A percentile compares a stretch with the other conserved stretches of the same genome.
Evolutionary conservation across 495 filamentous ascomycete species (phyloP).

Genomic region (Bacidia gigantensis): DNA sequence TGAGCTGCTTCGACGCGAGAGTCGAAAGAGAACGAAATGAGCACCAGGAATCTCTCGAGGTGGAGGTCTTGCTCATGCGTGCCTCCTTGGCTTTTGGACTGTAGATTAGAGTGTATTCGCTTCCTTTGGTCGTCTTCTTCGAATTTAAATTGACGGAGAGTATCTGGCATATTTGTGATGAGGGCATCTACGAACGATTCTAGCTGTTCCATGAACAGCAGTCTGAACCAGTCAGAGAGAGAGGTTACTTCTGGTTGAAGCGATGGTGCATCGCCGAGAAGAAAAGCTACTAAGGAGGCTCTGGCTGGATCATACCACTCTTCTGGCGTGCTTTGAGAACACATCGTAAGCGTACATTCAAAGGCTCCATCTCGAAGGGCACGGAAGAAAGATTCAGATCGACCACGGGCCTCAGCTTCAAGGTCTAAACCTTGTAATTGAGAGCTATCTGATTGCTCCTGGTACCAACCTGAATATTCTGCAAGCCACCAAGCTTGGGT

Average conservation of each 20-base stretch:
- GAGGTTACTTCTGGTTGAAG: constrained; percentile 45
- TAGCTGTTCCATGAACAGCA: constrained; percentile 59
- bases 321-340: constrained; percentile 56
- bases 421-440: constrained; percentile 42
- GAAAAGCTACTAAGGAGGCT: constrained; percentile 54
- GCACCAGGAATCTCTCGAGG: constrained; percentile 80
- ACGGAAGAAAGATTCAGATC: constrained; percentile 55
- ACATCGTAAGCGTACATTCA: constrained; percentile 75
- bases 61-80: constrained; percentile 50
- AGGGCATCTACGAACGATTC: constrained; percentile 80
- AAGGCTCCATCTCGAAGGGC: constrained; percentile 83
- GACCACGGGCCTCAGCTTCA: constrained; percentile 51
- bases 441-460: constrained; percentile 47
- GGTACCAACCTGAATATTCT: constrained; percentile 81
- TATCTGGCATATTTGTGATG: constrained; percentile 87
- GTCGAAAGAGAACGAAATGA: constrained; percentile 86
- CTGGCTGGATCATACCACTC: constrained; percentile 76
- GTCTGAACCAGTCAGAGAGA: constrained; percentile 51
- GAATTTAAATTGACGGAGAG: constrained; percentile 68
- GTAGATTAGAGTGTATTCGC: constrained; percentile 31
- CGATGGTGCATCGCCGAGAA: constrained; percentile 62
- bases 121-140: constrained; percentile 76
- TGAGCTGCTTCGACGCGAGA: constrained; percentile 66
- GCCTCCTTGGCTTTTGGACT: constrained; percentile 30
- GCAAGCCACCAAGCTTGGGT: constrained; percentile 70